These are phyloP conservation scores for Hibiscus trionum DNA, from an alignment of 345 rosid genomes.

Conservation along the genomic window DNA sequence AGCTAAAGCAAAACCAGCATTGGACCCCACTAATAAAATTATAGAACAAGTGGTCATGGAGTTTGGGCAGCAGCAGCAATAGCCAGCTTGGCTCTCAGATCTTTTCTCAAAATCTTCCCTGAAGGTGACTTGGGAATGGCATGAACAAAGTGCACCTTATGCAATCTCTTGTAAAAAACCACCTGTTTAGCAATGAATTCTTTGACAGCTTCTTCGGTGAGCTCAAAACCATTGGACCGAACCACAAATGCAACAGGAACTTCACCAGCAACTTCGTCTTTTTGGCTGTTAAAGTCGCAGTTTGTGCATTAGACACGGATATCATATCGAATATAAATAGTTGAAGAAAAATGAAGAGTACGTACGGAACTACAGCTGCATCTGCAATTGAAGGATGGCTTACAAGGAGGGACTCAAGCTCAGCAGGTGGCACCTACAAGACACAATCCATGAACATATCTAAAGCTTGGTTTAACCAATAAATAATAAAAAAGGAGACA, in stretches of 20 bases:
- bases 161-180: constrained; percentile 80
- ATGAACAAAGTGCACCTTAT: constrained; percentile 62
- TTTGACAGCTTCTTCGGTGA: constrained; percentile 59
- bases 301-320: neutral
- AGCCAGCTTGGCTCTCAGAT: constrained; percentile 60
- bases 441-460: neutral
- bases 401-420: constrained; percentile 74
- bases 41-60: neutral
- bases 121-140: constrained; percentile 88
- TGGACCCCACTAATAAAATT: neutral
- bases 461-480: neutral
- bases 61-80: constrained; percentile 16
- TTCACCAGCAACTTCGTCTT: constrained; percentile 84
- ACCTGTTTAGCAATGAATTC: constrained; percentile 81
- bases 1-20: neutral
- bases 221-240: constrained; percentile 42
- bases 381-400: constrained; percentile 65
- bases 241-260: constrained; percentile 94
- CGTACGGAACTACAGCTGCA: constrained; percentile 94
- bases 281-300: constrained; percentile 35
- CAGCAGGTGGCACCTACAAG: constrained; percentile 81
- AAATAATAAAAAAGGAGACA: neutral
- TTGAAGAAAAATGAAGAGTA: neutral
- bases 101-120: constrained; percentile 83
- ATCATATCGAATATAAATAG: neutral